Percentiles rank a stretch among this genome's conserved stretches.
Evolutionary conservation across 495 filamentous ascomycete genomes (phyloP).

Genomic region (Annulohypoxylon nitens): DNA sequence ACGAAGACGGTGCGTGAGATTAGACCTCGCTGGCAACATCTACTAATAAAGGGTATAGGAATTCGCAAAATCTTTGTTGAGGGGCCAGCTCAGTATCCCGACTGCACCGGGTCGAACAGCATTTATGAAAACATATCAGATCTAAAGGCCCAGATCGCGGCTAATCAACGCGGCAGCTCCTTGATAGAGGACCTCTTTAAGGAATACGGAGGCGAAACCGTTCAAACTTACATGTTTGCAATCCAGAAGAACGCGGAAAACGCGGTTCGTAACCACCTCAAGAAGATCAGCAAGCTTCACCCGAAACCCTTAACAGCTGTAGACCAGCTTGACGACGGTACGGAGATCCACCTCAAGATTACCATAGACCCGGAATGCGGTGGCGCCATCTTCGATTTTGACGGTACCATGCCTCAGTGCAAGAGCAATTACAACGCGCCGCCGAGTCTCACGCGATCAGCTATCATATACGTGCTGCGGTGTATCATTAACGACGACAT

Average conservation of each 20-base stretch:
- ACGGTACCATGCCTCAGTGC: slow-evolving; percentile 74
- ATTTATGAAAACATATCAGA: slow-evolving; percentile 93
- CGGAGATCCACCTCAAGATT: slow-evolving; percentile 75
- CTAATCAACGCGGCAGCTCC: slow-evolving; percentile 91
- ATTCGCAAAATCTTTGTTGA: slow-evolving; percentile 83
- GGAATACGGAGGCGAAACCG: slow-evolving; percentile 86
- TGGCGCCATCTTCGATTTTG: slow-evolving; percentile 77
- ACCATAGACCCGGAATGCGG: slow-evolving; percentile 78
- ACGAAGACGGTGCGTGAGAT: no score
- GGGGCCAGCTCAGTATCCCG: slow-evolving; percentile 83
- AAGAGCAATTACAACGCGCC: slow-evolving; percentile 86
- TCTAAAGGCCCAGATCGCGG: slow-evolving; percentile 91
- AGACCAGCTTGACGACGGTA: slow-evolving; percentile 84
- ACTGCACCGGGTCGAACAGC: slow-evolving; percentile 87
- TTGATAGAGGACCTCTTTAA: slow-evolving; percentile 83
- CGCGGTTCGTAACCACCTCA: slow-evolving; percentile 77
- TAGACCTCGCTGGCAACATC: no score
- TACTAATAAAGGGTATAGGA: no score
- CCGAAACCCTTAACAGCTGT: slow-evolving; percentile 56
- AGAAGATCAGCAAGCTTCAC: slow-evolving; percentile 76
- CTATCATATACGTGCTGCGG: slow-evolving; percentile 87
- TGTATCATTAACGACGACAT: slow-evolving; percentile 86
- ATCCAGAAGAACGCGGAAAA: slow-evolving; percentile 85
- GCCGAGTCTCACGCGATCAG: slow-evolving; percentile 83
- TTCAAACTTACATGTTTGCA: slow-evolving; percentile 93